Evolutionary conservation across 2,329 filamentous ascomycete species (phyloP).

Genomic region (Geosmithia putterillii): DNA sequence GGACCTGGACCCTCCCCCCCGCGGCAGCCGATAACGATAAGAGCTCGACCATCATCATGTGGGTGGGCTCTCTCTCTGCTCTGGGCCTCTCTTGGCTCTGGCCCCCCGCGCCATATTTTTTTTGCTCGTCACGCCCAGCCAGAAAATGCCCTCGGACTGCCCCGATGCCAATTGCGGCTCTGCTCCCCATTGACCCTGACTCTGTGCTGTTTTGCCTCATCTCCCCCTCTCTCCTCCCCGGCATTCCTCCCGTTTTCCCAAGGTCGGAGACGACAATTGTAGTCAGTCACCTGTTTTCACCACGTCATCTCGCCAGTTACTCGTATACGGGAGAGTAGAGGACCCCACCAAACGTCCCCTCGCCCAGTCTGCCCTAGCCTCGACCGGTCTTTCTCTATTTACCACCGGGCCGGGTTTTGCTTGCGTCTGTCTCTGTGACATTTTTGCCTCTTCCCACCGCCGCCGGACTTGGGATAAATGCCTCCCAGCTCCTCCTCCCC

Average conservation of each 20-base stretch:
- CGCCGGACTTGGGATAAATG: constrained; percentile 9
- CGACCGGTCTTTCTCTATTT: too few species aligned
- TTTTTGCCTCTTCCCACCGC: neutral
- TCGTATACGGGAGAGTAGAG: too few species aligned
- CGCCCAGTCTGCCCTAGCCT: too few species aligned
- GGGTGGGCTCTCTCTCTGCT: neutral
- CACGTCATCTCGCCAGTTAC: too few species aligned
- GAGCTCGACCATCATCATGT: neutral
- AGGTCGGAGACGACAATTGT: too few species aligned
- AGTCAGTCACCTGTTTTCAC: too few species aligned
- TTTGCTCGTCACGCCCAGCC: neutral
- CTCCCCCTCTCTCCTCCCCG: neutral
- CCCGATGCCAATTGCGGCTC: neutral
- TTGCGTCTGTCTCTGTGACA: too few species aligned
- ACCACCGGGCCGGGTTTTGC: neutral
- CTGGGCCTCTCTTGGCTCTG: too few species aligned
- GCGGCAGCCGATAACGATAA: constrained; percentile 1
- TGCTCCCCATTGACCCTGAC: neutral
- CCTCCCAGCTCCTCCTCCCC: constrained; percentile 8
- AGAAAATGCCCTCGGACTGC: neutral
- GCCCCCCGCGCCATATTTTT: neutral
- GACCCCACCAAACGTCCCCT: too few species aligned
- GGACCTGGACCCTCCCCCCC: neutral
- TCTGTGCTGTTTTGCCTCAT: neutral
- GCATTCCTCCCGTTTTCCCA: neutral